Conservation (phyloP, 179 eudicot genomes). For the Actinidia chinensis region DNA sequence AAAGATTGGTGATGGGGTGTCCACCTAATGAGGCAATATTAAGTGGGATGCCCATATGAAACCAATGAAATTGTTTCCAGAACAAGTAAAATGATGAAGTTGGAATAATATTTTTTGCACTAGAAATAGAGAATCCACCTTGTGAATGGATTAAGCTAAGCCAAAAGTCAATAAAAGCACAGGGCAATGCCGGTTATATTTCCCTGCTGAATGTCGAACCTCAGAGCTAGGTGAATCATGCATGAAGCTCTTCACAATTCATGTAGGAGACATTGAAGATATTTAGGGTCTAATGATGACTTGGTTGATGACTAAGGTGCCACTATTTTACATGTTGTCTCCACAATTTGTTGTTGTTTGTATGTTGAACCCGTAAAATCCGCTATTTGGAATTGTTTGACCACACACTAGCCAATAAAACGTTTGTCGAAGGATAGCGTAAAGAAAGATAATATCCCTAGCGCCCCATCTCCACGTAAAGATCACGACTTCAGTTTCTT, state of each 20-base stretch:
- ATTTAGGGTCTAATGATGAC: background rate
- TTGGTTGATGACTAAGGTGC: no score
- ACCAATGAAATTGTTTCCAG: background rate
- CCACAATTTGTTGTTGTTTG: no score
- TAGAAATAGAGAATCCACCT: slow-evolving; percentile 11
- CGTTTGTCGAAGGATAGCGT: no score
- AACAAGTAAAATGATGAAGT: slow-evolving; percentile 13
- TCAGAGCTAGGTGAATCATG: background rate
- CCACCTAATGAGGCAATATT: slow-evolving; percentile 14
- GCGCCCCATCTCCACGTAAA: no score
- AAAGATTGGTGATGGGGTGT: background rate
- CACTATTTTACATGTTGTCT: no score
- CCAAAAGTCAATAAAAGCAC: slow-evolving; percentile 5
- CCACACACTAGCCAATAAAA: no score
- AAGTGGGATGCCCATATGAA: slow-evolving; percentile 11
- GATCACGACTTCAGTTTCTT: no score
- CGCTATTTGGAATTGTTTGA: no score
- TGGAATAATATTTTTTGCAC: slow-evolving; percentile 13
- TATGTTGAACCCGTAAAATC: no score
- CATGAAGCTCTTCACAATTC: background rate
- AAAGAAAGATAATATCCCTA: no score
- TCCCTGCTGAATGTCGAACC: slow-evolving; percentile 10
- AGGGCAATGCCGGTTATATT: slow-evolving; percentile 9
- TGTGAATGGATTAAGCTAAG: background rate
- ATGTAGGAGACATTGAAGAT: background rate